Percentiles rank a stretch among this genome's conserved stretches.
phyloP scores from a whole-genome alignment of 2,329 filamentous ascomycete species.

The Tolypocladium sp. region DNA sequence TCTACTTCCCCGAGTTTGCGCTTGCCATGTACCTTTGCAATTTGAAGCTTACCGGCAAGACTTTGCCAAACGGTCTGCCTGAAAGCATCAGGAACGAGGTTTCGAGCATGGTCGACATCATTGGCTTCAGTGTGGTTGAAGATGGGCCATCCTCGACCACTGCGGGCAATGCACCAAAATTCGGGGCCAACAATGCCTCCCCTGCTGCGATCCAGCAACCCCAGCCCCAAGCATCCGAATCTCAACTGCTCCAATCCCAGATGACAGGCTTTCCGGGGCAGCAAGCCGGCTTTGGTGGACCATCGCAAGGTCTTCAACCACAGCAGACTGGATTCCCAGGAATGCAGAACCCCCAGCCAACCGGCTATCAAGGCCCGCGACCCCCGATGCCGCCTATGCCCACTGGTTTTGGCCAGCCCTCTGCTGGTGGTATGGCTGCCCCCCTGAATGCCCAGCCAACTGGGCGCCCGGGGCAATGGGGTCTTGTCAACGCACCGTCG shows the following conservation, averaged over 20 bases:
- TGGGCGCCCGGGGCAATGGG: constrained; percentile 89
- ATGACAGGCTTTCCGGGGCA: constrained; percentile 59
- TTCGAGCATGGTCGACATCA: constrained; percentile 99
- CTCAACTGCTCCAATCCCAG: constrained; percentile 53
- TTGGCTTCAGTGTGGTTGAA: constrained; percentile 86
- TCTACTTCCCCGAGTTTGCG: constrained; percentile 96
- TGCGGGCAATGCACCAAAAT: constrained; percentile 60
- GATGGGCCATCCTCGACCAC: constrained; percentile 44
- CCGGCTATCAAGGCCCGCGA: constrained; percentile 76
- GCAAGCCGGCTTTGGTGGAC: constrained; percentile 47
- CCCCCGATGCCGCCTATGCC: constrained; percentile 81
- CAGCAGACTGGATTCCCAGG: constrained; percentile 65
- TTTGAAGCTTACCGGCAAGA: constrained; percentile 78
- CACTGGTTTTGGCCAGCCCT: constrained; percentile 44
- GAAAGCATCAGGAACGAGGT: constrained; percentile 92
- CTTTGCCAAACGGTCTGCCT: constrained; percentile 64
- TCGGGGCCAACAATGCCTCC: constrained; percentile 43
- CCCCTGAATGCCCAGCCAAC: constrained; percentile 89
- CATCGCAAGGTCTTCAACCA: constrained; percentile 50
- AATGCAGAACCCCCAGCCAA: constrained; percentile 59
- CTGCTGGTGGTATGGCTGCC: constrained; percentile 51
- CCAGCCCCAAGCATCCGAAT: constrained; percentile 65
- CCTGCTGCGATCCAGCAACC: constrained; percentile 56
- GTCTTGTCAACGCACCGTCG: constrained; percentile 89
- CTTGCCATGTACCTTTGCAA: constrained; percentile 99